phyloP scores from a whole-genome alignment of 202 grass and related monocot genomes.

The Elaeis oleifera region DNA sequence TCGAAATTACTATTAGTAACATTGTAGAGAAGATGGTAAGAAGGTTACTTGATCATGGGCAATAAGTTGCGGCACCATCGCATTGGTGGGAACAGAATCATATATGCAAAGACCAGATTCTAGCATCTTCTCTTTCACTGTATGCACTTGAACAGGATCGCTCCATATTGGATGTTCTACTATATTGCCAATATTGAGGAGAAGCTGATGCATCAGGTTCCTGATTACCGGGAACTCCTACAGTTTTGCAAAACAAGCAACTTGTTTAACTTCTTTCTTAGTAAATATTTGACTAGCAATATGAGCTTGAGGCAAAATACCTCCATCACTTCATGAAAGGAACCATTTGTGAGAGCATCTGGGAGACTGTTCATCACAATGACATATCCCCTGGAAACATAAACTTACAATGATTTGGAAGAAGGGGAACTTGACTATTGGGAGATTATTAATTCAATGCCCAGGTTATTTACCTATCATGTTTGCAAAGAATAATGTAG shows the following conservation, averaged over 20 bases:
- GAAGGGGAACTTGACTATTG: not conserved
- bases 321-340: constrained; percentile 1
- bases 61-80: not conserved
- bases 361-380: constrained; percentile 5
- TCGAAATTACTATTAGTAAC: not conserved
- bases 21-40: constrained; percentile 1
- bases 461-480: constrained; percentile 10
- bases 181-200: not conserved
- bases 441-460: not conserved
- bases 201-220: constrained; percentile 10
- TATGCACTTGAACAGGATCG: no score
- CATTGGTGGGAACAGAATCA: not conserved
- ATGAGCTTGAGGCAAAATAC: not conserved
- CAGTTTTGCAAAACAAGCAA: not conserved
- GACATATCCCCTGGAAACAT: constrained; percentile 3
- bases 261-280: not conserved
- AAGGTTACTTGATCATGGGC: not conserved
- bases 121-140: no score
- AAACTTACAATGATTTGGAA: not conserved
- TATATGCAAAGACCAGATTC: not conserved
- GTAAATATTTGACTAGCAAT: not conserved
- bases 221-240: constrained; percentile 13
- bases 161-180: not conserved
- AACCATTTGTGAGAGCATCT: constrained; percentile 12
- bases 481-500: constrained; percentile 11